These are phyloP conservation scores for Mortierella hygrophila DNA, from an alignment of 192 early-diverging fungal genomes.

Conservation along the genomic window DNA sequence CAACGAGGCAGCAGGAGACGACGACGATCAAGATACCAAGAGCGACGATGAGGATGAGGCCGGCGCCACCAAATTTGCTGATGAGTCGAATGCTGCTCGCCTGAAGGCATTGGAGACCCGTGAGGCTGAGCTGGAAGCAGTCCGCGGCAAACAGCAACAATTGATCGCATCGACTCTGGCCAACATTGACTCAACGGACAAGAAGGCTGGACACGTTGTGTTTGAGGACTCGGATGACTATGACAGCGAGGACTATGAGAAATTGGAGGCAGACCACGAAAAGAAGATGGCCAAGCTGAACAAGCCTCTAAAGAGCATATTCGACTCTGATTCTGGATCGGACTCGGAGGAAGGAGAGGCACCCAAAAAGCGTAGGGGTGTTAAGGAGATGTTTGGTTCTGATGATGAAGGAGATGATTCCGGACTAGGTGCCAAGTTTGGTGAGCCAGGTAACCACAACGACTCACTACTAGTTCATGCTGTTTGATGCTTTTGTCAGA, in stretches of 20 bases:
- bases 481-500: not conserved
- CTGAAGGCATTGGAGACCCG: conserved; percentile 45
- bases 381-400: conserved; percentile 68
- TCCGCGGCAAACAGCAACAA: conserved; percentile 42
- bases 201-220: conserved; percentile 50
- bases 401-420: conserved; percentile 53
- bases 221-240: conserved; percentile 52
- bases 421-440: conserved; percentile 9
- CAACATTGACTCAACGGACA: conserved; percentile 50
- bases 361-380: conserved; percentile 27
- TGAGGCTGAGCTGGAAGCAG: conserved; percentile 30
- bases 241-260: conserved; percentile 43
- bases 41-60: not conserved
- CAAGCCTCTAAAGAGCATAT: conserved; percentile 51
- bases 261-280: conserved; percentile 45
- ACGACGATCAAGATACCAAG: conserved; percentile 13
- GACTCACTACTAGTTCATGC: not conserved
- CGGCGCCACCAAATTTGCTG: conserved; percentile 20
- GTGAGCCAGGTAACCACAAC: conserved; percentile 24
- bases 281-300: conserved; percentile 36
- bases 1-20: not conserved
- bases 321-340: conserved; percentile 49
- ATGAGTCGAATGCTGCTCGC: conserved; percentile 48
- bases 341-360: conserved; percentile 25
- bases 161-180: conserved; percentile 47